Base-by-base conservation (phyloP, 225 moss, liverwort and hornwort species). In the Sphagnum contortum region DNA sequence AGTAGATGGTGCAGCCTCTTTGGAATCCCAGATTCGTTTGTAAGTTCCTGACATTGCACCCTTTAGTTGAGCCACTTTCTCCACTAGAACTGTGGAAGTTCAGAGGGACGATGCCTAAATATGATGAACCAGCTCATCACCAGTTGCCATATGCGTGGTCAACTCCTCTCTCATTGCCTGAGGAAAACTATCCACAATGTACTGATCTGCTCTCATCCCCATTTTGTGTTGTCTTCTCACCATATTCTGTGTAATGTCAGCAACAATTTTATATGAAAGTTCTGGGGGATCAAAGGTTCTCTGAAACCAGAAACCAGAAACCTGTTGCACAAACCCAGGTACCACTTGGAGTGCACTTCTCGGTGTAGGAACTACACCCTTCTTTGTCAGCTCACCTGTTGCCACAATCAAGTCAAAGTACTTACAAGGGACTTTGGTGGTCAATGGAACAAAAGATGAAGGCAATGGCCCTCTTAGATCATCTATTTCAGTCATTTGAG, bases 51-150 rank as follows among this genome's bases (percentile, higher is more conserved):
- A 78, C 90, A 98, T 92, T 60, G 90, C 92, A 55, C 86, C 83
- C 83, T 87, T 98, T 77, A 98, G 77, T 47, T 88, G 77, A 44
- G 77, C 76, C 9, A 83, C 96, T 76, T 90, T 98, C 59, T 89
- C 81, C 45, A 71, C 52, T 63, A 92, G 73, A 6, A 78, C 63
- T 50, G 75, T 69, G 45, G 75, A 80, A 9, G 90, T 29, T 89
- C 58, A 90, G 62, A 44, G 96, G 96, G 68, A 98, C 13, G 83
- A 79, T 9, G 90, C 88, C 96, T 92, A 92, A 62, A 98, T 92
- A 74, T 98, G 96, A 57, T 92, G 92, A 54, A 98, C 83, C n/a
- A 98, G 77, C 80, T 98, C 96, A 56, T 86, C 87, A 6, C 81
- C 86, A 45, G 83, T 83, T 14, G 85, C 93, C 12, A 85, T 83